Evolutionary conservation across 1,139 yeast genomes (phyloP).

Genomic region (Yamadazyma atmosphaerica): DNA sequence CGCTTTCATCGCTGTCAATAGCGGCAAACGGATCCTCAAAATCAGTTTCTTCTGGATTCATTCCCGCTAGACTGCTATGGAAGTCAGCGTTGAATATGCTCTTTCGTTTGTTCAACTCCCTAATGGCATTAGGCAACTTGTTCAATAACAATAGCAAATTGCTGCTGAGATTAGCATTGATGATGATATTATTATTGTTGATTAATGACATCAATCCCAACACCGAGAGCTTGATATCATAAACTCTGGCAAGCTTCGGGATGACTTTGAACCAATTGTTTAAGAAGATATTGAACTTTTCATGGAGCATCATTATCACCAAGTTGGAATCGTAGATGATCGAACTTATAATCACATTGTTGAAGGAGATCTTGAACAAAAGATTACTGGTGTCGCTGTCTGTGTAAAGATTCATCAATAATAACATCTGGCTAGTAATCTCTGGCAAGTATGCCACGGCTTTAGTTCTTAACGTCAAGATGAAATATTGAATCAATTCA

Average conservation of each 20-base stretch:
- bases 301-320: conserved; percentile 56
- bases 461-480: conserved; percentile 46
- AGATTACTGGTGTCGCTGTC: conserved; percentile 8
- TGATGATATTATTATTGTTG: conserved; percentile 24
- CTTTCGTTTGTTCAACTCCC: conserved; percentile 61
- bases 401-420: conserved; percentile 4
- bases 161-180: conserved; percentile 13
- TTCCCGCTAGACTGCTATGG: not conserved
- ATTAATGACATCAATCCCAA: conserved; percentile 65
- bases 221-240: conserved; percentile 74
- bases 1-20: conserved; percentile 20
- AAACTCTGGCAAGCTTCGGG: conserved; percentile 67
- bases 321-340: conserved; percentile 60
- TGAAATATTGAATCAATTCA: conserved; percentile 55
- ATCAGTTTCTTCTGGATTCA: conserved; percentile 20
- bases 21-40: conserved; percentile 15
- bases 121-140: conserved; percentile 70
- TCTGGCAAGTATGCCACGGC: conserved; percentile 13
- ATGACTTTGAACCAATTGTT: conserved; percentile 65
- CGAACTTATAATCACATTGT: conserved; percentile 68
- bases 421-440: conserved; percentile 8
- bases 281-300: conserved; percentile 54
- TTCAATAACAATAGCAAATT: conserved; percentile 31
- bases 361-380: conserved; percentile 52
- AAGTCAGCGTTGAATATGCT: conserved; percentile 31